Base-by-base conservation (phyloP, 208 protist species). In the Trypanosoma avium region DNA sequence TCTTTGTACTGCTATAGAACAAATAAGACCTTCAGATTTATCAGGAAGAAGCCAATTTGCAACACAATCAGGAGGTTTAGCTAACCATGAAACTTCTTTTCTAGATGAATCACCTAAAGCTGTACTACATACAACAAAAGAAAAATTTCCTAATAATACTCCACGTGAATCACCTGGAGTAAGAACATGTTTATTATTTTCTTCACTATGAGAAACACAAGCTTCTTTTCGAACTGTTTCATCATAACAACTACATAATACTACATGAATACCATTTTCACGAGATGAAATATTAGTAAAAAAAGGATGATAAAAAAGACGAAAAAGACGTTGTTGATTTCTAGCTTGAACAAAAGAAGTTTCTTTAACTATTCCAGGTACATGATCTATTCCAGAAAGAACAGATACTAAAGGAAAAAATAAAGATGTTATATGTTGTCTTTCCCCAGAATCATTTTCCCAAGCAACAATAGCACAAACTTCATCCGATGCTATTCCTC, bases 1-100 rank as follows among this genome's bases (percentile, higher is more conserved):
- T 19, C 47, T 55, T 59, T 82, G 79, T 49, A 93, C 78, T 10
- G 79, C 68, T 38, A 93, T 69, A 47, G 83, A 66, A 65, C 73
- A 82, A 0, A 90, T 61, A 10, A 84, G 73, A 33, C 74, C 75
- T 35, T 77, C 70, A 4, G 49, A 47, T 24, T 36, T 45, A 36
- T 77, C 78, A 4, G 32, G 26, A 6, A 27, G 26, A 24, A 90
- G 56, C 83, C 84, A 90, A 15, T 69, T 46, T 9, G 80, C 70
- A 27, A 84, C 67, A 7, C 77, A 67, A 6, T 48, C 26, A 21
- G 60, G 55, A 19, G 55, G 17, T 21, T 56, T 29, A 4, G 26
- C 1, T 19, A 19, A 13, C 43, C 49, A 63, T 47, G 6, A 10
- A 10, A 56, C 59, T 33, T 54, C 27, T 32, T 49, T 62, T 4